Evolutionary conservation across 2,329 filamentous ascomycete species (phyloP).

Genomic region (Reticulascus tulasneorum): DNA sequence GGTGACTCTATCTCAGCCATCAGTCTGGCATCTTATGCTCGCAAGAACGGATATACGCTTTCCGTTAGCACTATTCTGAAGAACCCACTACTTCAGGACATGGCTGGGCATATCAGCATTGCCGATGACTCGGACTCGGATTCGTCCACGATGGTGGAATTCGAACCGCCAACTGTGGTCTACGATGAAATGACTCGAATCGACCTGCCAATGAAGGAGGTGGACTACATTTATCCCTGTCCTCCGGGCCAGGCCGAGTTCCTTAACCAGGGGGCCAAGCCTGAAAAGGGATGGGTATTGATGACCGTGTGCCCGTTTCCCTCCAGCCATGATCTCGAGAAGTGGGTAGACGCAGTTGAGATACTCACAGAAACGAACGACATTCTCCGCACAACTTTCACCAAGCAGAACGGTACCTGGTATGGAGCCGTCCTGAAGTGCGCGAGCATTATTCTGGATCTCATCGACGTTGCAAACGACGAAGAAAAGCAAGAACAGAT

Average conservation of each 20-base stretch:
- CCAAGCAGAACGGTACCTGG: conserved; percentile 15
- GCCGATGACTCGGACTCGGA: neutral
- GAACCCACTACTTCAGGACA: conserved; percentile 14
- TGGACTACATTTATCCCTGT: conserved; percentile 23
- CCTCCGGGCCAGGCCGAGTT: conserved; percentile 25
- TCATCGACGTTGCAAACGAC: conserved; percentile 14
- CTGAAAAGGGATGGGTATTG: conserved; percentile 20
- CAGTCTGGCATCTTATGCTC: conserved; percentile 38
- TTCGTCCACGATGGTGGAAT: neutral
- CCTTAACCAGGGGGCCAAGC: conserved; percentile 19
- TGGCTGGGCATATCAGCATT: conserved; percentile 5
- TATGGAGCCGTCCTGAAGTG: conserved; percentile 17
- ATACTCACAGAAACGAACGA: conserved; percentile 17
- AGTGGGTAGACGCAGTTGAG: conserved; percentile 16
- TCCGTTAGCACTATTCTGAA: conserved; percentile 19
- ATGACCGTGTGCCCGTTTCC: conserved; percentile 19
- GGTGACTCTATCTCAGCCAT: conserved; percentile 36
- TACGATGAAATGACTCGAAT: too few species aligned
- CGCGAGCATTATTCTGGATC: conserved; percentile 8
- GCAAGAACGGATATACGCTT: conserved; percentile 17
- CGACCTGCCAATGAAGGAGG: conserved; percentile 13
- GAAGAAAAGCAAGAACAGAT: conserved; percentile 18
- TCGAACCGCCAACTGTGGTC: neutral
- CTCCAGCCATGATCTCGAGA: conserved; percentile 10
- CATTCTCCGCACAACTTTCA: conserved; percentile 20